Conservation (phyloP, 805 yeast genomes). For the Monosporozyma aerobia region DNA sequence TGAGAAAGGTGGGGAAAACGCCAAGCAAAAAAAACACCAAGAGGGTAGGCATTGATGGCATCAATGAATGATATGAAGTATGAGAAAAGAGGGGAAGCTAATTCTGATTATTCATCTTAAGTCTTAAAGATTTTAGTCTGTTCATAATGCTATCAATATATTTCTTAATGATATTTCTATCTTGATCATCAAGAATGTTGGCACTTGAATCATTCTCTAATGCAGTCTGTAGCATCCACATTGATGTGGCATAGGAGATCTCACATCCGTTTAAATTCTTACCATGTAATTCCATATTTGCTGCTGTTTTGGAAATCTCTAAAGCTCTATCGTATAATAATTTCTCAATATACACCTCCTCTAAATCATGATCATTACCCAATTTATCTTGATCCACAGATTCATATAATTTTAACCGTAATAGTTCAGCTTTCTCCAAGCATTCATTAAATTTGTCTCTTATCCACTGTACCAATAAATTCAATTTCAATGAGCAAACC, state of each 20-base stretch:
- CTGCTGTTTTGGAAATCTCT: slow-evolving; percentile 87
- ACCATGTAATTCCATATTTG: slow-evolving; percentile 73
- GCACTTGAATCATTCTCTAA: slow-evolving; percentile 52
- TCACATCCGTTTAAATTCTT: slow-evolving; percentile 60
- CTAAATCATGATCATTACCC: slow-evolving; percentile 30
- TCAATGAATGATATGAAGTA: neutral
- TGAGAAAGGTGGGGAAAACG: neutral
- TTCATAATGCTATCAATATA: slow-evolving; percentile 77
- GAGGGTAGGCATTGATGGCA: neutral
- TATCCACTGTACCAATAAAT: slow-evolving; percentile 80
- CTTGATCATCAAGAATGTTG: slow-evolving; percentile 67
- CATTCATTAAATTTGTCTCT: slow-evolving; percentile 83
- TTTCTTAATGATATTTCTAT: slow-evolving; percentile 63
- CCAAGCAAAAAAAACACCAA: neutral
- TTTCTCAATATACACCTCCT: slow-evolving; percentile 60
- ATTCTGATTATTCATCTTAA: slow-evolving; percentile 34
- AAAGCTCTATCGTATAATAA: slow-evolving; percentile 86
- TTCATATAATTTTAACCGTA: slow-evolving; percentile 44
- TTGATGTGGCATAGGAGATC: slow-evolving; percentile 77
- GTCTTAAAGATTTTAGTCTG: slow-evolving; percentile 61
- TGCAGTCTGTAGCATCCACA: slow-evolving; percentile 92
- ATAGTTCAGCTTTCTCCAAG: slow-evolving; percentile 77
- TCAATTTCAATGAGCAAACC: slow-evolving; percentile 40
- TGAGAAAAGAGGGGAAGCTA: neutral
- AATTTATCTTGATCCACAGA: neutral